phyloP scores from a whole-genome alignment of 768 basidiomycete species.

The Rossbeevera mucosa region DNA sequence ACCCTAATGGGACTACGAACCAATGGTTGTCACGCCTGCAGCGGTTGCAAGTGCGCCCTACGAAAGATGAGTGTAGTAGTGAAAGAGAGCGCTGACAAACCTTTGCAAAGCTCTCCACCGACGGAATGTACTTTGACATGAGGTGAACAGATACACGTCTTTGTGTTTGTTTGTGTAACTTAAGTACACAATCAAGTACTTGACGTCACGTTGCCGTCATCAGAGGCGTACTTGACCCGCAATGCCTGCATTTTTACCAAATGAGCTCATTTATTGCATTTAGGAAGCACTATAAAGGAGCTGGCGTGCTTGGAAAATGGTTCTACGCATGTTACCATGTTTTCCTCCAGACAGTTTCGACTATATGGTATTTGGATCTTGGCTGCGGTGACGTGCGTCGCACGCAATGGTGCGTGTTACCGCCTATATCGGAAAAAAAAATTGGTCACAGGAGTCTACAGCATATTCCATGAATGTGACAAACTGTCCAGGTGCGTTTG shows the following conservation, averaged over 20 bases:
- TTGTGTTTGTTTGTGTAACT: slow-evolving; percentile 9
- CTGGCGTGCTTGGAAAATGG: not conserved
- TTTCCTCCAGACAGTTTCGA: not conserved
- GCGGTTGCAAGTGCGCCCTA: slow-evolving; percentile 55
- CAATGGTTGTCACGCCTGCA: slow-evolving; percentile 53
- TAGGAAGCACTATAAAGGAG: not conserved
- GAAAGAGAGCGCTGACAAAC: slow-evolving; percentile 14
- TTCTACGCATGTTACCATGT: not conserved
- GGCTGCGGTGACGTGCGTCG: not conserved
- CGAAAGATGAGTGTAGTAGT: not conserved
- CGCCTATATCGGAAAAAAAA: not conserved
- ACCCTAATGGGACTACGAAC: slow-evolving; percentile 28
- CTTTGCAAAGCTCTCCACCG: slow-evolving; percentile 44
- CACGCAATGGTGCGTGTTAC: not conserved
- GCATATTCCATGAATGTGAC: slow-evolving; percentile 20
- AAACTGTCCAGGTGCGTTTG: slow-evolving; percentile 24
- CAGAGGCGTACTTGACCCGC: not conserved
- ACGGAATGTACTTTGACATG: slow-evolving; percentile 41
- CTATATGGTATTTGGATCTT: not conserved
- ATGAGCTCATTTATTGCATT: not conserved
- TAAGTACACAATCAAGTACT: no score
- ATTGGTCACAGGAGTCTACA: not conserved
- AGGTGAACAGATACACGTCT: not conserved
- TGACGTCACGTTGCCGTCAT: not conserved
- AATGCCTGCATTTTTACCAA: not conserved